Base-by-base conservation (phyloP, 2,329 filamentous ascomycete genomes). In the Clarireedia hainanense region DNA sequence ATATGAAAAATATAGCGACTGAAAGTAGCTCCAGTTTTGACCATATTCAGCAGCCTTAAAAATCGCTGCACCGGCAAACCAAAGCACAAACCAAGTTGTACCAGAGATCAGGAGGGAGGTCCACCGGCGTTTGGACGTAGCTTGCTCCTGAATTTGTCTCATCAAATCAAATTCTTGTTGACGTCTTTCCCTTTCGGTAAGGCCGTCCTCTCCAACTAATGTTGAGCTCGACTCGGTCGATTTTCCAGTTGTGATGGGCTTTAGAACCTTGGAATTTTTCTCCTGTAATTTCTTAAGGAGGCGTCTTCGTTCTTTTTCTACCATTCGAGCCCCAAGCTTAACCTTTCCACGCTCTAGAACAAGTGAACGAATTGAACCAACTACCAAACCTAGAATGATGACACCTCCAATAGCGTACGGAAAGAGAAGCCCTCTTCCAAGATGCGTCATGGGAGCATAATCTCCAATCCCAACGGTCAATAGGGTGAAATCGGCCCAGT, bases 1-100 rank as follows among this genome's bases (percentile, higher is more conserved):
- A 69, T 94, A 96, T 62, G 85, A 84, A 67, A 96, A 95, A 71
- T 96, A 96, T 45, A 96, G 77, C 0, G 84, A 80, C 56, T 91
- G 76, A 63, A 92, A 96, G 67, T 95, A 96, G 1, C 72, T 77
- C 82, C 90, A 85, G 3, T 68, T 60, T 61, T 85, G 81, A 50
- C 0, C 68, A 65, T 15, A 65, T 66, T 85, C 82, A 52, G 71
- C 75, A 10, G 66, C 67, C 63, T 77, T 72, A 61, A 96, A 96
- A 9, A 94, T 79, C 14, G 84, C 75, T 2, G 90, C 90, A 3
- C 91, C 91, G 0, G 87, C 73, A 36, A 89, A 83, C 91, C 91
- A 96, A 9, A 96, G 77, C 0, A 86, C 70, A 0, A 85, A 72
- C 75, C 91, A 95, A 0, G 82, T 81, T 6, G 78, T 72, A 0